phyloP scores from a whole-genome alignment of 768 basidiomycete species.

The Boletus tomentosulus region DNA sequence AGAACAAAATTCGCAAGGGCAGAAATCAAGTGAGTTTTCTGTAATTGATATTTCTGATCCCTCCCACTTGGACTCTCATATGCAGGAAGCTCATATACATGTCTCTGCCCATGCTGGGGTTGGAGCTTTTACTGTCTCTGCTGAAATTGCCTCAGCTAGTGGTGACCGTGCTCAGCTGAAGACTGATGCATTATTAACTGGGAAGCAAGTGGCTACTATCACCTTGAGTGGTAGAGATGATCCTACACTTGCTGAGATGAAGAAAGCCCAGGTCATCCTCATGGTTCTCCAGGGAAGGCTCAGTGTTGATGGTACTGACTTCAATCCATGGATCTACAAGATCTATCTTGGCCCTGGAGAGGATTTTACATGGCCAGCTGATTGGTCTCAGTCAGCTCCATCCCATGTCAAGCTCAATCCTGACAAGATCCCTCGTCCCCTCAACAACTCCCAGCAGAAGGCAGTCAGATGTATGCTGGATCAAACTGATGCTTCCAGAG shows the following conservation, averaged over 20 bases:
- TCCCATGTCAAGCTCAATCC: slow-evolving; percentile 14
- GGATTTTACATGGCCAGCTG: slow-evolving; percentile 37
- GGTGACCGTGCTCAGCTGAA: slow-evolving; percentile 22
- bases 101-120: slow-evolving; percentile 21
- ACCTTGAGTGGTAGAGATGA: slow-evolving; percentile 51
- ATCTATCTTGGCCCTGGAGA: slow-evolving; percentile 31
- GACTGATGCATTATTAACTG: slow-evolving; percentile 24
- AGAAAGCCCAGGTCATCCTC: slow-evolving; percentile 32
- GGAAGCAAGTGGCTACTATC: slow-evolving; percentile 34
- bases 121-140: slow-evolving; percentile 22
- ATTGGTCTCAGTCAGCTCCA: slow-evolving; percentile 20
- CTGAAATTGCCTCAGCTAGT: slow-evolving; percentile 5
- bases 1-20: slow-evolving; percentile 30
- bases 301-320: slow-evolving; percentile 20
- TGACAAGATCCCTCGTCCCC: slow-evolving; percentile 21
- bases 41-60: background rate
- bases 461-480: slow-evolving; percentile 39
- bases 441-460: slow-evolving; percentile 38
- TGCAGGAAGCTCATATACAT: slow-evolving; percentile 18
- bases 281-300: slow-evolving; percentile 33
- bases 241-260: slow-evolving; percentile 55
- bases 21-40: slow-evolving; percentile 34
- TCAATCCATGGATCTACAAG: slow-evolving; percentile 36
- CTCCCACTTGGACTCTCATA: background rate
- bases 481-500: slow-evolving; percentile 29